Base-by-base conservation (phyloP, 2,329 filamentous ascomycete species). In the Xylariomycetidae sp. region DNA sequence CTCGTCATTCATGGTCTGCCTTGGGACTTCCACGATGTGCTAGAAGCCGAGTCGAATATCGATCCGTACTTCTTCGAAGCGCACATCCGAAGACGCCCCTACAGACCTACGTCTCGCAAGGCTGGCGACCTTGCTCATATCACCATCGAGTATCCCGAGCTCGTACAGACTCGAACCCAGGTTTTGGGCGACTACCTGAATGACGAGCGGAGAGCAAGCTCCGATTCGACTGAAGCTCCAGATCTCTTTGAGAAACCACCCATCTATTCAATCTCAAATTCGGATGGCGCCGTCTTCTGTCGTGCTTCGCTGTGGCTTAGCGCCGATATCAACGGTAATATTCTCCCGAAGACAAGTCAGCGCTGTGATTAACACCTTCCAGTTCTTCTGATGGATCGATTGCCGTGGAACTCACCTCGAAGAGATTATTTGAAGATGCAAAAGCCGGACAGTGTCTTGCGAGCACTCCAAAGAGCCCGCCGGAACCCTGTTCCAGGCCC, bases 251-350 rank as follows among this genome's bases (percentile, higher is more conserved):
- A 12, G 6, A 12, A 25, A 25, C 6, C 24, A 13, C 24, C 24
- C 6, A 6, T 7, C 6, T 12, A 13, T 6, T 36, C 10, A 36
- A 43, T 19, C 24, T 25, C 24, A 14, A 25, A 25, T 13, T 13
- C 15, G 24, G 24, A 25, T 6, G 42, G 40, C 2, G 53, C 45
- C 7, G 32, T 54, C 10, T 57, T 63, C 19, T 58, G 54, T 16
- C 56, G 52, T 4, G 58, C 48, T 5, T 59, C 56, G 14, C 29
- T 62, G 10, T 64, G 61, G 60, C 34, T 43, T 12, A 37, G 45
- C 4, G 32, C 37, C 2, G 45, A 43, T n/a, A n/a, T n/a, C n/a
- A n/a, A n/a, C n/a, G n/a, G n/a, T n/a, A n/a, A n/a, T n/a, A n/a
- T n/a, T n/a, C n/a, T n/a, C n/a, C n/a, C n/a, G n/a, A n/a, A n/a